Base-by-base conservation (phyloP, 306 rosid genomes). In the Prunus campanulata region DNA sequence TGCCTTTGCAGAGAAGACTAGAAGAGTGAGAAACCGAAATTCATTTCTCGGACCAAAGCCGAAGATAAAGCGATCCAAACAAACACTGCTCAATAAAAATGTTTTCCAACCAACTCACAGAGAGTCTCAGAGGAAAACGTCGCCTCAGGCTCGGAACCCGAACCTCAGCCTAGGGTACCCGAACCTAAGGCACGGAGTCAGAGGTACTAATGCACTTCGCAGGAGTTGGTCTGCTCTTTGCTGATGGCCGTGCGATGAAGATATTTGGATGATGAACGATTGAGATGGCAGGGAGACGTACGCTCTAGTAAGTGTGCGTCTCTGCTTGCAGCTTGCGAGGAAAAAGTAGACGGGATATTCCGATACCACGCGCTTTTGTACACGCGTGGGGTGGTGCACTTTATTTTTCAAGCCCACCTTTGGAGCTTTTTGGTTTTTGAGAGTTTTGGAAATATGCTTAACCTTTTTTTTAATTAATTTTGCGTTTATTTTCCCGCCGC, bases 31-130 rank as follows among this genome's bases (percentile, higher is more conserved):
- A 74, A 66, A 54, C 57, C 71, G 52, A 57, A 74, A 80, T 2
- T 32, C 19, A 67, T 72, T 72, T 79, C 47, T 78, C 69, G 78
- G 83, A 79, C 79, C 70, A 24, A 74, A 46, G 66, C 76, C 83
- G 62, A 70, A 75, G 80, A 75, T 75, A 80, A 75, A 69, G 84
- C 80, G 63, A 70, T 80, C 68, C 76, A 51, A 74, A 70, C 76
- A 74, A 80, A 80, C 77, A 70, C 77, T 68, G 68, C 70, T 59
- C 54, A 9, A 30, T 68, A 60, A 51, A 39, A 14, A 4, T 59
- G 66, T 57, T 44, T 80, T 60, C 69, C 80, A 80, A 80, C 80
- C 59, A 61, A 61, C 70, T 24, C 39, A 8, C 47, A 14, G 39
- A 62, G 47, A 70, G 65, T 47, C 73, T 74, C 24, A 14, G 51